Base-by-base conservation (phyloP, 2,329 filamentous ascomycete species). In the Fusarium pseudocircinatum region DNA sequence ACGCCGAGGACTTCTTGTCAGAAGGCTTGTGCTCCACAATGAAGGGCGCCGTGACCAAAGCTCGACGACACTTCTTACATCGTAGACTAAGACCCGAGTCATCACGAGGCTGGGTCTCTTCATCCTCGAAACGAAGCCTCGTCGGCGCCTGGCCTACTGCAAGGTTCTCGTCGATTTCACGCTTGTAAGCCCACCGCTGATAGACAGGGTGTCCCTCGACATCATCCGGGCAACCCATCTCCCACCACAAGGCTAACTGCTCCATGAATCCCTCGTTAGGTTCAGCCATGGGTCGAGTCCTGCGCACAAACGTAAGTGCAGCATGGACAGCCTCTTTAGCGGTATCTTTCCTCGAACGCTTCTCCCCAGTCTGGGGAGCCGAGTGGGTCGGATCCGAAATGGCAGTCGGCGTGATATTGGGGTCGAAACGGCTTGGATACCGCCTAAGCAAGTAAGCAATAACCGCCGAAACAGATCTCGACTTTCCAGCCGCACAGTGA, bases 401-500 rank as follows among this genome's bases (percentile, higher is more conserved):
- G 22, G 69, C 59, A n/a, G 75, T 67, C 20, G 79, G 75, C 18
- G 82, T 72, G 70, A 81, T 59, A 73, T 85, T 81, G 37, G 81
- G 79, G 67, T 83, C 81, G 76, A 89, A 89, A 61, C 85, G 86
- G 40, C 86, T 81, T 10, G 89, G 88, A 75, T 90, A 87, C 75
- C 88, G 89, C 82, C 89, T 91, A 72, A 98, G 92, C 57, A 98
- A 86, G 82, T 95, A 98, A 69, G 96, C 96, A 65, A 97, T 88
- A 61, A 94, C 88, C 74, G 94, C 90, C 37, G 94, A 92, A 74
- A 96, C 93, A 53, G 96, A 98, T 67, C 96, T 93, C 39, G 95
- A 98, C 84, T 97, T 97, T 60, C 96, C 96, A 91, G 97, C 97
- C 28, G 95, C 96, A 87, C 96, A 97, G 83, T 88, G 86, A 15